Percentiles rank a stretch among this genome's conserved stretches.
Conservation (phyloP, 2,329 filamentous ascomycete genomes). For the Colletotrichum liriopes region DNA sequence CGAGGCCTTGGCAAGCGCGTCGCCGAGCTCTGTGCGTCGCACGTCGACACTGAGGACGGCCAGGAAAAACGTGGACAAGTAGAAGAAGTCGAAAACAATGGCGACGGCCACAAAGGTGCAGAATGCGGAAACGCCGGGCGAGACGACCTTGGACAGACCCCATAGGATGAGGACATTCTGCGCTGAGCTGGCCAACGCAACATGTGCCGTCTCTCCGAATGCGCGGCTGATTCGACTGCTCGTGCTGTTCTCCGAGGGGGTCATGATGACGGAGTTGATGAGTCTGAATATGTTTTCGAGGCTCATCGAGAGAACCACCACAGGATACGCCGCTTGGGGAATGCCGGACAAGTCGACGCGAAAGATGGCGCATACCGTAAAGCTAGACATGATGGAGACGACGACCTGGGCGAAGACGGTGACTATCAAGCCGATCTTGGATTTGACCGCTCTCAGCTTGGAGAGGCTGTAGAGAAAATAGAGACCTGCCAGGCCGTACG, state of each 20-base stretch:
- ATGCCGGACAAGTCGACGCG: slow-evolving; percentile 83
- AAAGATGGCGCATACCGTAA: slow-evolving; percentile 83
- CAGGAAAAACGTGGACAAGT: slow-evolving; percentile 84
- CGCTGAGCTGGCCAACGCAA: slow-evolving; percentile 76
- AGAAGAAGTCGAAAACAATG: slow-evolving; percentile 83
- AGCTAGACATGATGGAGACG: slow-evolving; percentile 83
- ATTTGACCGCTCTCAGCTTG: slow-evolving; percentile 82
- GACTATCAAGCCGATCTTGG: slow-evolving; percentile 79
- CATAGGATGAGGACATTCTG: slow-evolving; percentile 80
- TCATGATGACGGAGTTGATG: slow-evolving; percentile 83
- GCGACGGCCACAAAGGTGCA: slow-evolving; percentile 84
- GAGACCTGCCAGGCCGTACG: slow-evolving; percentile 74
- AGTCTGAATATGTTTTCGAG: slow-evolving; percentile 85
- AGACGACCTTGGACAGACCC: slow-evolving; percentile 76
- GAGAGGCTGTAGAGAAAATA: slow-evolving; percentile 79
- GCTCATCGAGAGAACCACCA: slow-evolving; percentile 83
- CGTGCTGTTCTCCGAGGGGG: slow-evolving; percentile 77
- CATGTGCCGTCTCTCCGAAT: slow-evolving; percentile 79
- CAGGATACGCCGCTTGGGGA: slow-evolving; percentile 81
- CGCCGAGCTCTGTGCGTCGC: slow-evolving; percentile 80
- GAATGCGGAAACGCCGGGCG: slow-evolving; percentile 80
- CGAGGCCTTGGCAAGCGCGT: slow-evolving; percentile 75
- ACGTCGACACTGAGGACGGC: slow-evolving; percentile 86
- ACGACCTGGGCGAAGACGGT: slow-evolving; percentile 80
- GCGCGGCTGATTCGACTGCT: slow-evolving; percentile 80